Base-by-base conservation (phyloP, 257 asterid species). In the Striga asiatica region DNA sequence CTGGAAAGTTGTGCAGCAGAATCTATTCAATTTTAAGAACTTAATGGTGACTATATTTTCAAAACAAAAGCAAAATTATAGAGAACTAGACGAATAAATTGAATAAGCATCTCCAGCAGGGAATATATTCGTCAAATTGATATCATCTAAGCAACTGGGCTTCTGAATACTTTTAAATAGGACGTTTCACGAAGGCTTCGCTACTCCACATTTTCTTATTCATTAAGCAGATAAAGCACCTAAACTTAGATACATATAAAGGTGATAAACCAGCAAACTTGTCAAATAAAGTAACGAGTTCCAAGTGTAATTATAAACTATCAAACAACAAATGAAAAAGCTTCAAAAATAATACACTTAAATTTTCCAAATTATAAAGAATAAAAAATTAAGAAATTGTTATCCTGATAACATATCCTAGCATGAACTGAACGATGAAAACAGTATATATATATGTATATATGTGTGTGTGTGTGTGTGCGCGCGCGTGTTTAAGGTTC, bases 251-350 rank as follows among this genome's bases (percentile, higher is more conserved):
- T 37, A 55, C 12, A 12, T 49, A 45, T 55, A 28, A 46, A 37
- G 46, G 50, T 14, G 45, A 58, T 27, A 50, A 56, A 41, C 39
- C 50, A 35, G 38, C 50, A 47, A 1, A 8, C 3, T 18, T 16
- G 51, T 31, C 69, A 56, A 27, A 51, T 27, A 35, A 28, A 61
- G 13, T 13, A 61, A 46, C 12, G 10, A 50, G 8, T 29, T 62
- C 50, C 31, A 57, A 24, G 58, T 18, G 62, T 32, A 31, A 56
- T 58, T n/a, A 50, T 57, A 54, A 42, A 56, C 58, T 43, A 32
- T 48, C 49, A 57, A 52, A 68, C 31, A 39, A 41, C 13, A 5
- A 42, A 29, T 2, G 6, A 23, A 2, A 43, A 42, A 22, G 16
- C n/a, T 29, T 17, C 43, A 51, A 51, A 14, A 34, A 7, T 6